These are phyloP conservation scores for Penstemon eatonii DNA, from an alignment of 257 asterid genomes.

Conservation along the genomic window DNA sequence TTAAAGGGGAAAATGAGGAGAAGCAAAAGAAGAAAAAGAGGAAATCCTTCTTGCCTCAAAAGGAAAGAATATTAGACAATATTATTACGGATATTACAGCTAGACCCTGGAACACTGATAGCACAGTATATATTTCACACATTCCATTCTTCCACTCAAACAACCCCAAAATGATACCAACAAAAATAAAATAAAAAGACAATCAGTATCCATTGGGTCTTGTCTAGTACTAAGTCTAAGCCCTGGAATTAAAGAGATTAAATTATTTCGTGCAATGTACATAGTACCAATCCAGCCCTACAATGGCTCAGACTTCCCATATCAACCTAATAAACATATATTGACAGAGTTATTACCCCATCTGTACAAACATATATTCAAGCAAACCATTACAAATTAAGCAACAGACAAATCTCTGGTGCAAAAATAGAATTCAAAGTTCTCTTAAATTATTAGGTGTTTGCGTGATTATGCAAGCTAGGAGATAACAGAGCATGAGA, in stretches of 20 bases:
- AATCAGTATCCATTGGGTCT: background rate
- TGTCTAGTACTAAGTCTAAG: conserved; percentile 9
- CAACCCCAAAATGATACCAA: conserved; percentile 4
- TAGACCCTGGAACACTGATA: conserved; percentile 10
- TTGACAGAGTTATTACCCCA: conserved; percentile 1
- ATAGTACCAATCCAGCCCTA: background rate
- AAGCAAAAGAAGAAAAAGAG: conserved; percentile 12
- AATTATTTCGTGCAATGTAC: conserved; percentile 1
- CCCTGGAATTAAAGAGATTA: conserved; percentile 3
- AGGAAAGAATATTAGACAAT: background rate
- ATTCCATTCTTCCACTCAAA: conserved; percentile 8
- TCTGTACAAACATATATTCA: background rate
- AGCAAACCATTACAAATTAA: conserved; percentile 2
- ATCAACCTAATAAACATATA: conserved; percentile 5
- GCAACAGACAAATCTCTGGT: background rate
- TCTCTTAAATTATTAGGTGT: conserved; percentile 14
- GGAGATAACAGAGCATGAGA: background rate
- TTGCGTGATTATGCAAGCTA: background rate
- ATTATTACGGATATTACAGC: background rate
- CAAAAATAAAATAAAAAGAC: background rate
- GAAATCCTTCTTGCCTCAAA: background rate
- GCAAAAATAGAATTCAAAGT: background rate
- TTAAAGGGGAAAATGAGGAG: background rate
- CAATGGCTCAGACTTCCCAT: background rate
- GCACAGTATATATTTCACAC: conserved; percentile 7